These are phyloP conservation scores for Penicillium parvum DNA, from an alignment of 495 filamentous ascomycete genomes.

Conservation along the genomic window DNA sequence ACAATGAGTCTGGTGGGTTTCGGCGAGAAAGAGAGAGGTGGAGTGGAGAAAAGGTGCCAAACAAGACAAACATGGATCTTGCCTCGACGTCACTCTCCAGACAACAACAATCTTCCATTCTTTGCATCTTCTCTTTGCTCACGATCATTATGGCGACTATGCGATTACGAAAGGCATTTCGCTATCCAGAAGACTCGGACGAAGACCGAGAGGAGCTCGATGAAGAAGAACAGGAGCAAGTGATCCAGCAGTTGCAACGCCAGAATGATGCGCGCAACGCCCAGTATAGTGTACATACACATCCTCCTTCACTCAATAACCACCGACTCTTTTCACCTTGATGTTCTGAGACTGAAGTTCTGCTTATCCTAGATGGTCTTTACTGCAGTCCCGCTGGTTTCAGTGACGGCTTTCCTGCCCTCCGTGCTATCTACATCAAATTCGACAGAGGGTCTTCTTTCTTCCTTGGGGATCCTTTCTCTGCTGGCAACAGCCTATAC, in stretches of 20 bases:
- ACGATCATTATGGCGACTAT: constrained; percentile 38
- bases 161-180: constrained; percentile 58
- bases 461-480: constrained; percentile 55
- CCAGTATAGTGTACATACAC: constrained; percentile 49
- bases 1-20: neutral
- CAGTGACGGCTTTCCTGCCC: constrained; percentile 49
- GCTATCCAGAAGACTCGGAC: constrained; percentile 54
- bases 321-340: no score
- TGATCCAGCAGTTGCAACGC: constrained; percentile 53
- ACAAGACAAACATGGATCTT: constrained; percentile 34
- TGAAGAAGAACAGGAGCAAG: constrained; percentile 70
- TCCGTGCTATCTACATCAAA: constrained; percentile 35
- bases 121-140: no score
- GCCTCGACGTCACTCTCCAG: no score
- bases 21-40: no score
- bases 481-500: constrained; percentile 55
- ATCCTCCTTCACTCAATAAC: no score
- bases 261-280: constrained; percentile 57
- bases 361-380: constrained; percentile 44
- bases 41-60: constrained; percentile 19
- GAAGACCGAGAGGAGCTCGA: constrained; percentile 53
- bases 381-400: constrained; percentile 51
- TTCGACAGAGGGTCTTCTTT: constrained; percentile 32
- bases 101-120: no score
- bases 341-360: constrained; percentile 1